Conservation (phyloP, 257 asterid genomes). For the Nicotiana tabacum region DNA sequence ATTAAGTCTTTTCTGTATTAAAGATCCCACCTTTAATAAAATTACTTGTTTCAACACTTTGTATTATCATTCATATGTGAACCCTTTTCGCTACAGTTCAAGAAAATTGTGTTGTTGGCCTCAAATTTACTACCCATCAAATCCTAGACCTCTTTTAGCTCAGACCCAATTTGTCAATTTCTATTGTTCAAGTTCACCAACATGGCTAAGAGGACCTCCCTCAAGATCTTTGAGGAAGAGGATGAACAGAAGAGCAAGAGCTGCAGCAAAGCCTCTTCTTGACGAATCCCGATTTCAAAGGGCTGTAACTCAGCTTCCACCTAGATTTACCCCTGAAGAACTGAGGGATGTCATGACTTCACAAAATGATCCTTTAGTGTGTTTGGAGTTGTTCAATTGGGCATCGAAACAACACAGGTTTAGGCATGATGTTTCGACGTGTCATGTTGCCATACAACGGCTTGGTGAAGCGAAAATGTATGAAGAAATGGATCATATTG, state of each 20-base stretch:
- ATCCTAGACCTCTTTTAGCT: background rate
- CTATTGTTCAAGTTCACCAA: slow-evolving; percentile 40
- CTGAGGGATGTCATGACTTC: slow-evolving; percentile 51
- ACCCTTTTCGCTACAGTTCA: background rate
- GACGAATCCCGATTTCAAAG: slow-evolving; percentile 46
- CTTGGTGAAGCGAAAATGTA: slow-evolving; percentile 80
- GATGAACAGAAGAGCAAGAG: slow-evolving; percentile 61
- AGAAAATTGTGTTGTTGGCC: background rate
- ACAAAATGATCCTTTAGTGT: slow-evolving; percentile 63
- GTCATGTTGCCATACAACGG: slow-evolving; percentile 57
- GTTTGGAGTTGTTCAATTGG: slow-evolving; percentile 90
- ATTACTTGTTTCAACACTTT: background rate
- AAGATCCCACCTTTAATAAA: background rate
- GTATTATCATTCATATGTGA: background rate
- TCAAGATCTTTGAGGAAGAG: slow-evolving; percentile 71
- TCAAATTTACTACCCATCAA: background rate
- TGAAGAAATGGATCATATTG: slow-evolving; percentile 77
- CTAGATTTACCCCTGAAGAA: slow-evolving; percentile 76
- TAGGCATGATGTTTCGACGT: slow-evolving; percentile 55
- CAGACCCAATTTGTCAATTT: slow-evolving; percentile 20
- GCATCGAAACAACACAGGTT: slow-evolving; percentile 84
- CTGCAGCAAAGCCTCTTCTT: slow-evolving; percentile 62
- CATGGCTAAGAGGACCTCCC: slow-evolving; percentile 50
- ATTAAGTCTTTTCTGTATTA: background rate
- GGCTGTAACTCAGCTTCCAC: slow-evolving; percentile 53